Percentiles rank a stretch among this genome's conserved stretches.
Evolutionary conservation across 805 yeast genomes (phyloP).

Genomic region (Blastobotrys chiropterorum): DNA sequence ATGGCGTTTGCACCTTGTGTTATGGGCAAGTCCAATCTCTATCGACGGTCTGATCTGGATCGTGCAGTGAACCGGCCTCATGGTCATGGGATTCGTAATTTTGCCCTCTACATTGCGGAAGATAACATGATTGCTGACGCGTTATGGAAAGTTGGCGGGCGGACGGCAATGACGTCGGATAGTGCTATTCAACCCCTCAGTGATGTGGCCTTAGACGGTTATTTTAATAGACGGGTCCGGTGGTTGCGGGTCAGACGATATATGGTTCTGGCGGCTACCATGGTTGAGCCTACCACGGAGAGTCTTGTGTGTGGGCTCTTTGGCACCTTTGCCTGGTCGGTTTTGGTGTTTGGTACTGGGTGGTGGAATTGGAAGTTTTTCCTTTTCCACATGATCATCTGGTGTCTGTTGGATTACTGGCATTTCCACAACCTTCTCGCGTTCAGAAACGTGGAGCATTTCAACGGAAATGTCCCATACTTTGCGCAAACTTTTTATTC

Average conservation of each 20-base stretch:
- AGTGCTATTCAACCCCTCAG: slow-evolving; percentile 69
- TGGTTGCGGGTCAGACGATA: slow-evolving; percentile 85
- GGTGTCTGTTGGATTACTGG: slow-evolving; percentile 60
- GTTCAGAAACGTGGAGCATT: slow-evolving; percentile 24
- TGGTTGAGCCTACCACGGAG: slow-evolving; percentile 84
- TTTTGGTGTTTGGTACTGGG: slow-evolving; percentile 33
- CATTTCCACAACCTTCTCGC: slow-evolving; percentile 45
- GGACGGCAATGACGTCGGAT: slow-evolving; percentile 75
- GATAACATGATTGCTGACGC: slow-evolving; percentile 90
- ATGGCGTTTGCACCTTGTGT: slow-evolving; percentile 80
- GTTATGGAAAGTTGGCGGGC: slow-evolving; percentile 61
- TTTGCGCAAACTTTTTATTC: slow-evolving; percentile 25
- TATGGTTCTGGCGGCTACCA: slow-evolving; percentile 80
- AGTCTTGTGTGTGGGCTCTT: slow-evolving; percentile 57
- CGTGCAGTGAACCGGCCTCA: slow-evolving; percentile 20
- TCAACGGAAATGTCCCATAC: slow-evolving; percentile 19
- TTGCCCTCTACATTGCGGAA: slow-evolving; percentile 81
- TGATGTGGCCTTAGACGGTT: slow-evolving; percentile 42
- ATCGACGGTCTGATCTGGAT: slow-evolving; percentile 54
- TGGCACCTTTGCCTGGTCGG: slow-evolving; percentile 56
- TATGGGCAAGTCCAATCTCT: slow-evolving; percentile 81
- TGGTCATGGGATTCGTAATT: slow-evolving; percentile 51
- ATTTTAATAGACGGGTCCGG: slow-evolving; percentile 61
- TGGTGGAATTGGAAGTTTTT: slow-evolving; percentile 32
- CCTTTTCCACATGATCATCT: slow-evolving; percentile 47